These are phyloP conservation scores for Silene coronaria DNA, from an alignment of 179 eudicot species.

Conservation along the genomic window DNA sequence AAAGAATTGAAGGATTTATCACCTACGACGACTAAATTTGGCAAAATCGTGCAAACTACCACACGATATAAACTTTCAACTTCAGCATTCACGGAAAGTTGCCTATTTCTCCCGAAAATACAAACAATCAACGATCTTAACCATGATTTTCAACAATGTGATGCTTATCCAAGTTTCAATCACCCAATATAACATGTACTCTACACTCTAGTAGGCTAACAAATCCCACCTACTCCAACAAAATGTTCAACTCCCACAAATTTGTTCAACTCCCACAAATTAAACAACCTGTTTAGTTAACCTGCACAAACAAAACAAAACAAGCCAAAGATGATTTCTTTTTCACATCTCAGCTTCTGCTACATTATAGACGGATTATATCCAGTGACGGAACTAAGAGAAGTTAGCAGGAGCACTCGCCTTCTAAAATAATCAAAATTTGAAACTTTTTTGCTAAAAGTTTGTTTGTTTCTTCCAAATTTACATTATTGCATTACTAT, in stretches of 20 bases:
- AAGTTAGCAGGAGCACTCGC: no score
- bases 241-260: background rate
- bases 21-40: background rate
- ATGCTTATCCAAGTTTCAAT: constrained; percentile 8
- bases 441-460: no score
- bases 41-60: constrained; percentile 13
- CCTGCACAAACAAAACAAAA: constrained; percentile 11
- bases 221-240: constrained; percentile 2
- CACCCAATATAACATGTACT: constrained; percentile 13
- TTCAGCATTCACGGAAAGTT: constrained; percentile 9
- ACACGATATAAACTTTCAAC: constrained; percentile 12
- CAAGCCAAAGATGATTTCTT: background rate
- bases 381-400: background rate
- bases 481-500: no score
- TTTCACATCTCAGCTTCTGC: background rate
- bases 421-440: no score
- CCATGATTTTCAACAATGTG: constrained; percentile 1
- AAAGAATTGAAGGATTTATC: background rate
- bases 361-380: background rate
- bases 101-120: constrained; percentile 16
- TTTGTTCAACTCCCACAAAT: background rate
- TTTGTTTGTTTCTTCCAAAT: no score
- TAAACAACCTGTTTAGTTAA: background rate
- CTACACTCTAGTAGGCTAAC: background rate
- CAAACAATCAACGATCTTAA: background rate